Evolutionary conservation across 2,329 filamentous ascomycete genomes (phyloP), one percentile per base, ranked within the genome.

Genomic region (Leptosphaerulina australis): DNA sequence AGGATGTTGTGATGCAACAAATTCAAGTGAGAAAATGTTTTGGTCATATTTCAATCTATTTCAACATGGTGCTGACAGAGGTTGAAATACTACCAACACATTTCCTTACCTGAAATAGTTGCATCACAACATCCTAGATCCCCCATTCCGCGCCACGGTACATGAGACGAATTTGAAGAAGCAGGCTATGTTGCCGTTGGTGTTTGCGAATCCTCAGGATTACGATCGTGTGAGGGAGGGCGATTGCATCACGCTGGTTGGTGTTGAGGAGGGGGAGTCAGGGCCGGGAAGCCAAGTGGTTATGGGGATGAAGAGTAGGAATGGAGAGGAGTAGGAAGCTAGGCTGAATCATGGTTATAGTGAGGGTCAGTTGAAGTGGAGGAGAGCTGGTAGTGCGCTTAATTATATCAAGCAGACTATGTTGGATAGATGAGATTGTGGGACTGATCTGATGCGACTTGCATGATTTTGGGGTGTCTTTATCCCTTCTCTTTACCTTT

Each of bases 331-430:
- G 15, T 75, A 67, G 70, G 58, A 63, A 34, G 57, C 63, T 12
- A 40, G 44, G 28, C 47, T 74, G 41, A 71, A 70, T 21, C 73
- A 75, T 37, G 67, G 57, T 17, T 72, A 59, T 31, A 69, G 69
- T 43, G 21, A 54, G 12, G 63, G 68, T 6, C 68, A 74, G 48
- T 58, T 72, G 30, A 41, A 43, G 26, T 74, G 69, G 68, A 41
- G 71, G 18, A 64, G 64, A 35, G 66, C 65, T 3, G 72, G 72
- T 2, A 73, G 71, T 48, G 68, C 70, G 8, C 53, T 75, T 24
- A 74, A 75, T 28, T 53, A 69, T 49, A 56, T 57, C 37, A 61
- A 58, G 28, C 17, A 54, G 24, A 45, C 31, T 20, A 37, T 51
- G 6, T 28, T 47, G 43, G 35, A 14, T 0, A 29, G n/a, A n/a